phyloP scores from a whole-genome alignment of 2,329 filamentous ascomycete genomes.

The Fusarium staphyleae region DNA sequence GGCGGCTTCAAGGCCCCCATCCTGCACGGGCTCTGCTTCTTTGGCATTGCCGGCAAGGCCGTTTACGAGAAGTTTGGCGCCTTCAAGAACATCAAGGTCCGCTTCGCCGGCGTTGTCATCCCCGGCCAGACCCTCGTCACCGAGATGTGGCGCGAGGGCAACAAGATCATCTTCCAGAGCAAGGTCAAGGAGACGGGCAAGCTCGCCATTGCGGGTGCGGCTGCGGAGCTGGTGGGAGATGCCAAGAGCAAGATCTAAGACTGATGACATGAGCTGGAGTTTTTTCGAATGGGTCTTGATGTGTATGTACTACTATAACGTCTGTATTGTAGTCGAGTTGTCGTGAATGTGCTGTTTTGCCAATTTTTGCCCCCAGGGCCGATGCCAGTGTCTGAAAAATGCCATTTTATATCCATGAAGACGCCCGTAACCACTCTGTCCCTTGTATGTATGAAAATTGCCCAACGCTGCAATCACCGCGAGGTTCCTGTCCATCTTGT shows the following conservation, averaged over 20 bases:
- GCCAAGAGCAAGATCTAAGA: constrained; percentile 45
- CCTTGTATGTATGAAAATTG: constrained; percentile 20
- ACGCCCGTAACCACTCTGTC: constrained; percentile 18
- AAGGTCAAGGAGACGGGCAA: constrained; percentile 94
- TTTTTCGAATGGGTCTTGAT: constrained; percentile 23
- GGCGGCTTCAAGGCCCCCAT: constrained; percentile 96
- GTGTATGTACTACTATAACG: constrained; percentile 35
- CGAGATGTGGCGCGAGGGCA: constrained; percentile 92
- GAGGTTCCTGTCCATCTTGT: constrained; percentile 22
- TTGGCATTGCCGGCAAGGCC: constrained; percentile 90
- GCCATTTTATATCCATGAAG: constrained; percentile 6
- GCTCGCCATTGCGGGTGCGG: constrained; percentile 81
- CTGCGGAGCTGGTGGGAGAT: constrained; percentile 70
- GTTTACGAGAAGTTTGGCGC: constrained; percentile 83
- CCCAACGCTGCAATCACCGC: constrained; percentile 18
- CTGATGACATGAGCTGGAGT: constrained; percentile 12
- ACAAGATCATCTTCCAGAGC: constrained; percentile 81
- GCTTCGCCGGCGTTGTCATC: constrained; percentile 85
- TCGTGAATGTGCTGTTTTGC: constrained; percentile 25
- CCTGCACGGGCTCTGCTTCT: constrained; percentile 94
- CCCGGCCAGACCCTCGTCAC: constrained; percentile 90
- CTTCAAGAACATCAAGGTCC: constrained; percentile 91
- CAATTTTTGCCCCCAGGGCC: constrained; percentile 23
- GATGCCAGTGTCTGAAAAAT: constrained; percentile 7
- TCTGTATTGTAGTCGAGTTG: constrained; percentile 40